Percentiles rank a stretch among this genome's conserved stretches.
phyloP scores from a whole-genome alignment of 768 basidiomycete species.

The Bullera alba region DNA sequence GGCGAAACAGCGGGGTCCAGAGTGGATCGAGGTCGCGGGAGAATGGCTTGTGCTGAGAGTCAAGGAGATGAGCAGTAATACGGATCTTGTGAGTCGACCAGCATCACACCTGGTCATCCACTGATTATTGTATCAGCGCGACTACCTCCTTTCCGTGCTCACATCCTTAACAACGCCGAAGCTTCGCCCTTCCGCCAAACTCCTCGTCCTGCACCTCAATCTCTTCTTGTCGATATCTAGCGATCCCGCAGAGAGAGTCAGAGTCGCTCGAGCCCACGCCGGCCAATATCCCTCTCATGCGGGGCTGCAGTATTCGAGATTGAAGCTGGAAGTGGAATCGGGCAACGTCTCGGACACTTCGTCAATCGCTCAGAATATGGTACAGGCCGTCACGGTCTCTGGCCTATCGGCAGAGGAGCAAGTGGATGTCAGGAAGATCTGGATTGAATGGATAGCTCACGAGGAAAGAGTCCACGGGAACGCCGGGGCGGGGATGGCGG shows the following conservation, averaged over 20 bases:
- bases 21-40: constrained; percentile 45
- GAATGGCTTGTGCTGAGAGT: constrained; percentile 54
- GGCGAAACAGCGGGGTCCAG: constrained; percentile 17
- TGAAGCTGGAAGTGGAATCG: constrained; percentile 49
- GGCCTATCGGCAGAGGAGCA: background rate
- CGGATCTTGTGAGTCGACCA: constrained; percentile 43
- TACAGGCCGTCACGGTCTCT: constrained; percentile 5
- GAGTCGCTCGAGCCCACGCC: constrained; percentile 53
- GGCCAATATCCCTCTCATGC: constrained; percentile 46
- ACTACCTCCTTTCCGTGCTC: constrained; percentile 50
- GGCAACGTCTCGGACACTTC: background rate
- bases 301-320: constrained; percentile 54
- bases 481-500: background rate
- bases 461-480: constrained; percentile 9
- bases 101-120: background rate
- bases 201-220: constrained; percentile 29
- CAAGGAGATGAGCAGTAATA: constrained; percentile 26
- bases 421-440: background rate
- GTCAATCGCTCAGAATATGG: constrained; percentile 6
- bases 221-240: constrained; percentile 6
- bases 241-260: constrained; percentile 44
- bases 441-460: background rate
- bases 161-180: constrained; percentile 28
- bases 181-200: constrained; percentile 21
- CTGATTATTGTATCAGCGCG: constrained; percentile 48